Conservation (phyloP, 2,329 filamentous ascomycete species). For the Paracorniculantispora psalliotae region DNA sequence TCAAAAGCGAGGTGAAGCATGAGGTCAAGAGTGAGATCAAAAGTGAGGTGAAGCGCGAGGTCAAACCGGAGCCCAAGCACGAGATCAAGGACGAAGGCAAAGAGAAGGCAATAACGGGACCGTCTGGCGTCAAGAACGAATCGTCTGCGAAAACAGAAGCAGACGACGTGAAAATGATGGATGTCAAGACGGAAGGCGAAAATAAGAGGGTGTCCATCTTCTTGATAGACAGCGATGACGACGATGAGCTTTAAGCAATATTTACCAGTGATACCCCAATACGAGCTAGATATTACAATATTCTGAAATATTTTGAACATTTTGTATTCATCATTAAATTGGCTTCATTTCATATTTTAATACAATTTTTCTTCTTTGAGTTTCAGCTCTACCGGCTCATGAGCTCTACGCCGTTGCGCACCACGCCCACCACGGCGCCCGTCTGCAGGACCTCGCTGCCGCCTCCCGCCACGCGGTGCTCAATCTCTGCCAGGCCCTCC, state of each 20-base stretch:
- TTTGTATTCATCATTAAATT: not conserved
- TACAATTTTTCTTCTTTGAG: not conserved
- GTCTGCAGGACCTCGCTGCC: constrained; percentile 87
- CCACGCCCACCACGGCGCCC: constrained; percentile 83
- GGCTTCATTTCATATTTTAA: constrained; percentile 6
- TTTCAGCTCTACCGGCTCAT: constrained; percentile 28
- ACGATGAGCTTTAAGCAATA: constrained; percentile 11
- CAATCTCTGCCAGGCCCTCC: constrained; percentile 84
- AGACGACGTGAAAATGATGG: not conserved
- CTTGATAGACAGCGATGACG: constrained; percentile 8
- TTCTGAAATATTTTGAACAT: not conserved
- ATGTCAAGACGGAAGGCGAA: not conserved
- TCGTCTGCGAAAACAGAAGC: not conserved
- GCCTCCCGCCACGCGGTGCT: constrained; percentile 84
- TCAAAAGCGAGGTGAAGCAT: constrained; percentile 18
- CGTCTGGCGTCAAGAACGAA: constrained; percentile 3
- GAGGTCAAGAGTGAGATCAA: constrained; percentile 7
- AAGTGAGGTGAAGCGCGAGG: not conserved
- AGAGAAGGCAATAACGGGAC: not conserved
- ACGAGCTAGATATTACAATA: not conserved
- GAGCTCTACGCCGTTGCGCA: constrained; percentile 81
- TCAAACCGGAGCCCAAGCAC: constrained; percentile 3
- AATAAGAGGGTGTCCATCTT: constrained; percentile 11
- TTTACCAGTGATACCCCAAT: constrained; percentile 7
- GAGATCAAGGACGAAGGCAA: not conserved